phyloP scores from a whole-genome alignment of 2,329 filamentous ascomycete species.

The Penicillium sp. region DNA sequence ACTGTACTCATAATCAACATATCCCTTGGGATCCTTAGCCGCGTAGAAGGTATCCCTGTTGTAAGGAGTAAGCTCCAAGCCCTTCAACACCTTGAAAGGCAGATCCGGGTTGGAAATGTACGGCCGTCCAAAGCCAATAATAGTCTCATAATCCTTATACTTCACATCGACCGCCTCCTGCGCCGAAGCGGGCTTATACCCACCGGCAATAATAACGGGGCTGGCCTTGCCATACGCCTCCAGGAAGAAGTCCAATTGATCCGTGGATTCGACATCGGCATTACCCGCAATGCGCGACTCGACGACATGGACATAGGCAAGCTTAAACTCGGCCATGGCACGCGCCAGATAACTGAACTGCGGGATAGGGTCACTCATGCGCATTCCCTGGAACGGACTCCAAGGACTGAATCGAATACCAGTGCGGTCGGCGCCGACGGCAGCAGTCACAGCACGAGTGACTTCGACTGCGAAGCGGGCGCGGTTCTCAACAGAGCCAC shows the following conservation, averaged over 20 bases:
- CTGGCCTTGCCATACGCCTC: conserved; percentile 38
- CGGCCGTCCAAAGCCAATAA: conserved; percentile 41
- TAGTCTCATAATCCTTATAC: conserved; percentile 28
- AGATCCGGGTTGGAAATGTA: conserved; percentile 47
- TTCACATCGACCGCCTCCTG: conserved; percentile 32
- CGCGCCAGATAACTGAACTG: conserved; percentile 58
- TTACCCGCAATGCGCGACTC: conserved; percentile 49
- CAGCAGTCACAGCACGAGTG: conserved; percentile 40
- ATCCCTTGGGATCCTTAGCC: conserved; percentile 35
- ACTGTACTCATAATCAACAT: conserved; percentile 37
- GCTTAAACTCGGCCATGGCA: conserved; percentile 47
- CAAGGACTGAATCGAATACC: conserved; percentile 48
- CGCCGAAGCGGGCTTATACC: conserved; percentile 41
- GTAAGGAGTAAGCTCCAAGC: conserved; percentile 37
- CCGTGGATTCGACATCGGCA: conserved; percentile 31
- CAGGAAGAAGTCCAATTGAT: conserved; percentile 43
- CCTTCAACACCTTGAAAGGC: conserved; percentile 39
- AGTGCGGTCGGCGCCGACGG: conserved; percentile 44
- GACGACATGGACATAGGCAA: conserved; percentile 60
- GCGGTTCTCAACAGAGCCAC: conserved; percentile 49
- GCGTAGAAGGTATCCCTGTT: conserved; percentile 41
- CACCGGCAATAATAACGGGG: conserved; percentile 50
- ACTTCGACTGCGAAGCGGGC: conserved; percentile 53
- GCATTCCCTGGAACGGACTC: conserved; percentile 45
- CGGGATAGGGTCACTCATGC: conserved; percentile 57